Evolutionary conservation across 1,284 basidiomycete genomes (phyloP), one percentile per base, ranked within the genome.

Genomic region (Tilletiaria anomala): DNA sequence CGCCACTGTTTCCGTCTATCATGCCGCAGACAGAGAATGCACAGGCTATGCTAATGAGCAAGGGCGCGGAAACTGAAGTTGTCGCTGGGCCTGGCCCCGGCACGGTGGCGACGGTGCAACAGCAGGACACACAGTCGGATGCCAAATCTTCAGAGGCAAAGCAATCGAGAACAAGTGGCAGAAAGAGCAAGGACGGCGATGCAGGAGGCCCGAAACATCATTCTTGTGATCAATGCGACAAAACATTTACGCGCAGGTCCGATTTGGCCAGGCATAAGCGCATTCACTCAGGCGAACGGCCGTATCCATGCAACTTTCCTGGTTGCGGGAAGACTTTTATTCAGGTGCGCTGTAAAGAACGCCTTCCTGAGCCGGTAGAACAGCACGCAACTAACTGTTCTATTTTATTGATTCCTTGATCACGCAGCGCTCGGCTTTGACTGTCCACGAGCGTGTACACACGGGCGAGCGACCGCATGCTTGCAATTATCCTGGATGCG

Each of bases 381-480:
- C 4, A 6, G 16, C 15, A 20, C 4, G 15, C 8, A 15, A 37
- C 36, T 29, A 16, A 26, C 12, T 6, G 12, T 17, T 35, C 17
- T 18, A 6, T 8, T 11, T 26, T n/a, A 16, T 3, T 6, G 20
- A 4, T 4, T 24, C 19, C 6, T 16, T 26, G 5, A 15, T 37
- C 15, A 12, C n/a, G 15, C 6, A 37, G 45, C 59, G 59, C 33
- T 62, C 59, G 0, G 85, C 85, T 18, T 70, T 88, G 44, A 82
- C 83, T 38, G 84, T 88, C 4, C 84, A 88, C 65, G 73, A 76
- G 41, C 78, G 84, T 31, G 82, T 84, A 8, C 84, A 88, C 61
- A 84, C 84, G 5, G 84, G 85, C 37, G 84, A 88, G 71, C 83
- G 83, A 61, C 84, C 84, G 3, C 83, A 87, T 67, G 76, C 74